Evolutionary conservation across 2,329 filamentous ascomycete species (phyloP), one percentile per base, ranked within the genome.

Genomic region (Penicillium olsonii): DNA sequence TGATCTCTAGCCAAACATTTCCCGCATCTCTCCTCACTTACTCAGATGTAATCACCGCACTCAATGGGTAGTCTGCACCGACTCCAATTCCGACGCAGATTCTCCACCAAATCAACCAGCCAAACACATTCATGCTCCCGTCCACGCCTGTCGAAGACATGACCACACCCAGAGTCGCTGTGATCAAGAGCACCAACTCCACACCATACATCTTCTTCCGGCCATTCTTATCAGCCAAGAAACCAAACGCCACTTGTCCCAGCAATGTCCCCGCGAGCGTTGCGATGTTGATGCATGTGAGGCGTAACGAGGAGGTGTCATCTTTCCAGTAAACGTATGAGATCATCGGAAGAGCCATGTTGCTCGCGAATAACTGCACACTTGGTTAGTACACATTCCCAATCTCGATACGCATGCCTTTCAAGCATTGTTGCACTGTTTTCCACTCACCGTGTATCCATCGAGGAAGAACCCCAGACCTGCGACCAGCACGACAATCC

Each of bases 61-160:
- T 82, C 2, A 88, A 71, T 1, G 85, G 85, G 62, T 87, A 87
- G 66, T 87, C 84, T 14, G 81, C 84, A n/a, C 84, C 83, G 27
- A 87, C 84, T 0, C 82, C 83, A 27, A 78, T 68, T 0, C 77
- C 77, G 33, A 78, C 72, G 18, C 77, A 55, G 33, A 76, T 65
- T 49, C 77, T 68, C 76, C 76, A 80, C 61, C 72, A 74, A 18
- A 77, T 64, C 26, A 80, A 54, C 72, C 75, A 75, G 0, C 64
- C 71, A 51, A 72, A 71, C 11, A 79, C 61, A 33, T 64, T 69
- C 70, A 78, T 78, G 34, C 68, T 72, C n/a, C 57, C 58, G 19
- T 71, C 50, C n/a, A 61, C 61, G 2, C 78, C 77, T 0, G 63
- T 66, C 1, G 77, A 76, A 7, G 70, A 65, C 68, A 75, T 73